Percentiles rank a stretch among this genome's conserved stretches.
These are phyloP conservation scores for Solanum hybrid DNA, from an alignment of 305 asterid species.

Conservation along the genomic window DNA sequence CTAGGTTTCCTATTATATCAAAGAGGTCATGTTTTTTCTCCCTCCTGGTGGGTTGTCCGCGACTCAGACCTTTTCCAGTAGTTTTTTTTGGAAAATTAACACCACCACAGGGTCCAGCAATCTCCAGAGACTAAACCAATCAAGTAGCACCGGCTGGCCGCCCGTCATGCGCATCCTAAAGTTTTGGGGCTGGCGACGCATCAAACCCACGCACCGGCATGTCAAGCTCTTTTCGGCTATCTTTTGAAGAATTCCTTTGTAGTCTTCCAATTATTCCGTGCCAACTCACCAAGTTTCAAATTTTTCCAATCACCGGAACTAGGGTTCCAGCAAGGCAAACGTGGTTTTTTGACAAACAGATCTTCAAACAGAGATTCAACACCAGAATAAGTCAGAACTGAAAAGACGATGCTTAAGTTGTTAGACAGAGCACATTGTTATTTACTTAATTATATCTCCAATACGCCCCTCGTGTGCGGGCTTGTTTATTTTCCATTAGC, in stretches of 20 bases:
- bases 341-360: not conserved
- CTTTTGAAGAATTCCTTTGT: not conserved
- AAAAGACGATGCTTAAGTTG: not conserved
- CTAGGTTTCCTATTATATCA: not conserved
- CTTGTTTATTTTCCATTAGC: not conserved
- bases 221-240: not conserved
- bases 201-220: not conserved
- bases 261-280: not conserved
- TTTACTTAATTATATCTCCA: not conserved
- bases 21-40: not conserved
- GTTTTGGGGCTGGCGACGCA: not conserved
- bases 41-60: not conserved
- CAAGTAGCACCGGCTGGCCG: not conserved
- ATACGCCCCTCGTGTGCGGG: not conserved
- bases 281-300: not conserved
- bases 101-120: not conserved
- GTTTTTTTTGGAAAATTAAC: not conserved
- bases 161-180: not conserved
- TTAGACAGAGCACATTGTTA: not conserved
- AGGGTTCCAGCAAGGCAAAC: constrained; percentile 2
- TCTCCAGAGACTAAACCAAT: not conserved
- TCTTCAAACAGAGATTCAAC: not conserved
- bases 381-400: not conserved
- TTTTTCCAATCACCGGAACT: not conserved
- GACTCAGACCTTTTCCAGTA: not conserved